Evolutionary conservation across 139 green algal genomes (phyloP).

Genomic region (Auxenochlorella protothecoides): DNA sequence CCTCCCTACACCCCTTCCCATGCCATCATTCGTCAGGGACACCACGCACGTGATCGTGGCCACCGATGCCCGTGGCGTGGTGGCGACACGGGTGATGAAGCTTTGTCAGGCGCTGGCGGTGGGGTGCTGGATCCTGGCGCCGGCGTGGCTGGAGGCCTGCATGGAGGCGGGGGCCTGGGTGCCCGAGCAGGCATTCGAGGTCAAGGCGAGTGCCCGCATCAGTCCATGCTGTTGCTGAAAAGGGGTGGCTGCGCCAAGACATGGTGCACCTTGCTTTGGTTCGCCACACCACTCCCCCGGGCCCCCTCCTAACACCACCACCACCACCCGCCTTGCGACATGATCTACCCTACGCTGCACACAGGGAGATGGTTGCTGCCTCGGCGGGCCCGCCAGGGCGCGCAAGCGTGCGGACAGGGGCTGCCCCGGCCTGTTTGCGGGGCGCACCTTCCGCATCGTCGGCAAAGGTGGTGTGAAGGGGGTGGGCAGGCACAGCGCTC

Average conservation of each 20-base stretch:
- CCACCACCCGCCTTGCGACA: not conserved
- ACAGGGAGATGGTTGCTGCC: not conserved
- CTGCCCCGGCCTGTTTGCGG: no score
- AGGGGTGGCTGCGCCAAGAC: no score
- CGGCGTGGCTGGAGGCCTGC: slow-evolving; percentile 27
- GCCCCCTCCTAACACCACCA: no score
- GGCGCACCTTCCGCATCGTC: no score
- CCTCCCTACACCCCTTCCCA: not conserved
- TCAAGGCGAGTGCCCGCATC: slow-evolving; percentile 6
- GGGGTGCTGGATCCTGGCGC: slow-evolving; percentile 29
- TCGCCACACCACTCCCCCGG: no score
- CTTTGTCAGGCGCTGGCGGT: slow-evolving; percentile 21
- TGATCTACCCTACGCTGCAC: not conserved
- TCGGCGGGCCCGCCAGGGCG: no score
- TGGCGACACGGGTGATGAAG: slow-evolving; percentile 11
- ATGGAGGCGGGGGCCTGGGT: slow-evolving; percentile 11
- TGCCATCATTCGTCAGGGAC: not conserved
- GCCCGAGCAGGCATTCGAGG: slow-evolving; percentile 19
- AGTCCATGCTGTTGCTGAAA: not conserved
- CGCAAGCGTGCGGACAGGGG: no score
- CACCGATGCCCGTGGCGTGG: not conserved
- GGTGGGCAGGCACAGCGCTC: no score
- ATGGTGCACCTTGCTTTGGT: no score
- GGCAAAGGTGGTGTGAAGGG: no score
- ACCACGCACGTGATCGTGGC: slow-evolving; percentile 23